Base-by-base conservation (phyloP, 345 rosid species). In the Syzygium aqueum region DNA sequence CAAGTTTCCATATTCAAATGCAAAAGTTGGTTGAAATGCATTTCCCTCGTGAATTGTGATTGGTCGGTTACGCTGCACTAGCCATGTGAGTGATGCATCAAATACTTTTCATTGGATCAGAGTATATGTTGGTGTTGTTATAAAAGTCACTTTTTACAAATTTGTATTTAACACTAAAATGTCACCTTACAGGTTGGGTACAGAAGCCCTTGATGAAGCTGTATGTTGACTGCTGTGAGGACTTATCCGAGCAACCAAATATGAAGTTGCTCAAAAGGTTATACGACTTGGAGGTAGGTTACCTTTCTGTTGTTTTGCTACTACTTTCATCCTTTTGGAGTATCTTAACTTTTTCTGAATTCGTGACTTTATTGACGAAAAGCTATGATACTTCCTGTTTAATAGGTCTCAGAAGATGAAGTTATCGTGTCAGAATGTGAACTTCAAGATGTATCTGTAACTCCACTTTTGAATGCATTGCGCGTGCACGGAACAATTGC, bases 161-260 rank as follows among this genome's bases (percentile, higher is more conserved):
- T 53, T 85, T 43, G 51, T 43, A 49, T 53, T 21, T 53, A 11
- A 9, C 50, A 51, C 21, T 46, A 51, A 65, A 28, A 61, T 49
- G 7, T 27, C 43, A 80, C 53, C 89, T 89, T 91, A 88, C 91
- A 95, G 99, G 98, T 59, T 97, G 98, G 99, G 93, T 96, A 86
- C 99, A 94, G 92, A 97, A 97, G 93, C 96, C 96, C 85, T 88
- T 97, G 92, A 95, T 96, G 94, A 95, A 95, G 90, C 88, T 94
- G 59, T 97, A 96, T 85, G 93, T 95, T 89, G 99, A 95, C 87
- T 93, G 94, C 89, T 96, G 99, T 90, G 90, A 91, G 46, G 93
- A 93, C 86, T 88, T 95, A 86, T 89, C 91, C 17, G 99, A 97
- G 91, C 78, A 91, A 86, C 97, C 97, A 53, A 95, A 93, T 92